phyloP scores from a whole-genome alignment of 2,329 filamentous ascomycete genomes.

The Neonectria sp. region DNA sequence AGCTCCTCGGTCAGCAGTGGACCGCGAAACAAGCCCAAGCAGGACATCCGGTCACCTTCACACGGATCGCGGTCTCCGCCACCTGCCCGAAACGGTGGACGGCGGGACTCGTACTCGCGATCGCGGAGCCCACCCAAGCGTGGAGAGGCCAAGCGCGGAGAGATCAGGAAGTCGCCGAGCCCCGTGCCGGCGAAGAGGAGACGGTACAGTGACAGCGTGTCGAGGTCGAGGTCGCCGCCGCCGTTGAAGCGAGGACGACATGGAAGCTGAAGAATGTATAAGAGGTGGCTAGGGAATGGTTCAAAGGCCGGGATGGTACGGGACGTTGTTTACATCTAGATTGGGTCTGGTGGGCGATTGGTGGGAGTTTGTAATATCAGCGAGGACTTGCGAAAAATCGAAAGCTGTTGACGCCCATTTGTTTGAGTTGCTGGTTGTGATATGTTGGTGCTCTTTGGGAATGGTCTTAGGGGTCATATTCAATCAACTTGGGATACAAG shows the following conservation, averaged over 20 bases:
- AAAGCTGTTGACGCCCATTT: constrained; percentile 36
- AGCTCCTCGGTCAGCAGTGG: constrained; percentile 53
- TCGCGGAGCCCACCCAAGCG: constrained; percentile 43
- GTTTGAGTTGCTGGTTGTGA: constrained; percentile 15
- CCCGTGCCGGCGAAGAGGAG: constrained; percentile 50
- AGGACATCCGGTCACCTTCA: constrained; percentile 51
- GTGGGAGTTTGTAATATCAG: constrained; percentile 41
- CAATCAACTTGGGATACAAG: neutral
- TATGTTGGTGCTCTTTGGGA: neutral
- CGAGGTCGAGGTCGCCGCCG: constrained; percentile 50
- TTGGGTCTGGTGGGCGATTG: constrained; percentile 29
- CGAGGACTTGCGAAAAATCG: constrained; percentile 41
- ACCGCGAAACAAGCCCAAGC: constrained; percentile 43
- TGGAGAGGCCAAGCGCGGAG: constrained; percentile 30
- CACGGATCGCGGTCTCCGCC: constrained; percentile 51
- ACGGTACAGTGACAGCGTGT: constrained; percentile 51
- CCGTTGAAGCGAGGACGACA: constrained; percentile 51
- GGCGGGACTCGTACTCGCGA: constrained; percentile 44
- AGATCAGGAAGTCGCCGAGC: constrained; percentile 40
- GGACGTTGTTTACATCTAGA: constrained; percentile 35
- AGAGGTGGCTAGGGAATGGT: constrained; percentile 14
- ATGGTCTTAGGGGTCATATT: too few species aligned
- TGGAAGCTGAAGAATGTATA: constrained; percentile 38
- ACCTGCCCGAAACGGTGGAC: constrained; percentile 41
- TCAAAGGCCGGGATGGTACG: constrained; percentile 25